phyloP scores from a whole-genome alignment of 2,329 filamentous ascomycete species.

The Talaromyces sp. region DNA sequence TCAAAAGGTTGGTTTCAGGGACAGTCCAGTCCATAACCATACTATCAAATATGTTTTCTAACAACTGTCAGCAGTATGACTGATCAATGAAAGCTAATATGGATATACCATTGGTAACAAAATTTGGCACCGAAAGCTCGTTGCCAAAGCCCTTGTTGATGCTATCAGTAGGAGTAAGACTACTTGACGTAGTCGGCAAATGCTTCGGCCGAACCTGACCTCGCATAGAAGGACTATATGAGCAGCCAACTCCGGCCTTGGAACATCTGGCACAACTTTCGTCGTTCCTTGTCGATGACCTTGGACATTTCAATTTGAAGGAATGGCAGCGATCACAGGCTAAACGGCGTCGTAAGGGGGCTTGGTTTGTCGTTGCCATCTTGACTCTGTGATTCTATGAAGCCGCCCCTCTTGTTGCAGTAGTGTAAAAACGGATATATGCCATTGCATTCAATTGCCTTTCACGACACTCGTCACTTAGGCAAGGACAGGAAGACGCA shows the following conservation, averaged over 20 bases:
- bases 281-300: neutral
- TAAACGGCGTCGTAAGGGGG: slow-evolving; percentile 11
- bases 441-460: neutral
- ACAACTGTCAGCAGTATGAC: neutral
- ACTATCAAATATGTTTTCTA: slow-evolving; percentile 14
- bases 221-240: slow-evolving; percentile 15
- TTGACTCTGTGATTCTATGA: neutral
- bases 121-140: neutral
- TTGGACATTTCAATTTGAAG: slow-evolving; percentile 15
- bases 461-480: neutral
- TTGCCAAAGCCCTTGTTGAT: neutral
- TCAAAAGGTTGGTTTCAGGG: neutral
- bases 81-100: neutral
- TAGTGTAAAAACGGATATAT: neutral
- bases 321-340: slow-evolving; percentile 17
- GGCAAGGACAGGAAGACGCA: neutral
- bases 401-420: neutral
- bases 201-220: slow-evolving; percentile 14
- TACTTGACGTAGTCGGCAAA: neutral
- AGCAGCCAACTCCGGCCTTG: slow-evolving; percentile 10
- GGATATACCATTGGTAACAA: slow-evolving; percentile 5
- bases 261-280: slow-evolving; percentile 10
- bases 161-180: neutral
- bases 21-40: slow-evolving; percentile 12
- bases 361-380: slow-evolving; percentile 8